Conservation (phyloP, 2,329 filamentous ascomycete genomes). For the Daldinia eschscholtzii region DNA sequence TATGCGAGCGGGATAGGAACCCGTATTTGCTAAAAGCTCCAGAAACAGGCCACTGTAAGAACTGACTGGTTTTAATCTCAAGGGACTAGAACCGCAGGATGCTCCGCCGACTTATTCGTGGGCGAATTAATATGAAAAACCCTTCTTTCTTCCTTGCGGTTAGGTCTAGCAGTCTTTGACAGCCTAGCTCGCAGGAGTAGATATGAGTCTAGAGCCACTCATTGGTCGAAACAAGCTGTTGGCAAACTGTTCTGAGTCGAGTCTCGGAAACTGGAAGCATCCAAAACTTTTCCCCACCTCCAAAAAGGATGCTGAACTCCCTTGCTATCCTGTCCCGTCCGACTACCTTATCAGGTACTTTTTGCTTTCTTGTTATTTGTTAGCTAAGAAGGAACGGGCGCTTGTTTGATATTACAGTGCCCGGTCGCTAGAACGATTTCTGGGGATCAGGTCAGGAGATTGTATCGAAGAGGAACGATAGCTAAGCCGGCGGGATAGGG, state of each 20-base stretch:
- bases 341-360: conserved; percentile 35
- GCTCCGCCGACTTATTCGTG: conserved; percentile 41
- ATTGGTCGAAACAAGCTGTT: conserved; percentile 50
- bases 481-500: conserved; percentile 37
- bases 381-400: conserved; percentile 1
- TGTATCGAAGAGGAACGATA: conserved; percentile 34
- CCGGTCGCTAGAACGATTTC: conserved; percentile 13
- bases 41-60: conserved; percentile 41
- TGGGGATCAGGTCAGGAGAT: background rate
- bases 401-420: conserved; percentile 8
- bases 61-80: conserved; percentile 45
- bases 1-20: conserved; percentile 34
- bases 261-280: conserved; percentile 53
- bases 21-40: conserved; percentile 36
- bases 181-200: conserved; percentile 47
- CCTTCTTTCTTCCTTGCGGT: conserved; percentile 50
- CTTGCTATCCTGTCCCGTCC: conserved; percentile 32
- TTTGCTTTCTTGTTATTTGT: conserved; percentile 16
- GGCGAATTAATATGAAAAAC: conserved; percentile 51
- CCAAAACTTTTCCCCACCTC: conserved; percentile 49
- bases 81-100: conserved; percentile 44
- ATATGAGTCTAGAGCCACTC: conserved; percentile 42
- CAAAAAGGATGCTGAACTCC: conserved; percentile 38
- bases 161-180: conserved; percentile 50
- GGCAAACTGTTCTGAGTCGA: conserved; percentile 55